Evolutionary conservation across 805 yeast species (phyloP).

Genomic region (Limtongozyma cylindracea): DNA sequence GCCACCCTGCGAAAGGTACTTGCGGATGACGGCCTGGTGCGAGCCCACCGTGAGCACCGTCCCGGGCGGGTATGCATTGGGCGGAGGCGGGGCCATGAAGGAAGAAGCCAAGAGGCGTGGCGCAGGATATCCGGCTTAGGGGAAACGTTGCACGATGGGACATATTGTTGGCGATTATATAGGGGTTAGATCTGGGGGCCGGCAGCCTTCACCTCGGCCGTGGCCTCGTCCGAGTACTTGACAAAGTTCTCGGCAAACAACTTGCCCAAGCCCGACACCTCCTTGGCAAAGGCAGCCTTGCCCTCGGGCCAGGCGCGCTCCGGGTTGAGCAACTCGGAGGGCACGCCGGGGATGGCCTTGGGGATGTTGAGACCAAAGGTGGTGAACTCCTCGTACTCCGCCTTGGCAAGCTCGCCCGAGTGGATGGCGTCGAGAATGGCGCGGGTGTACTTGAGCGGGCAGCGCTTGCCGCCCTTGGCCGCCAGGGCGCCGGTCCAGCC

Average conservation of each 20-base stretch:
- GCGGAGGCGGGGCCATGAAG: too few relatives aligned
- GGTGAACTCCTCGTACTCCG: conserved; percentile 64
- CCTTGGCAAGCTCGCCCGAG: conserved; percentile 64
- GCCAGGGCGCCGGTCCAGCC: conserved; percentile 97
- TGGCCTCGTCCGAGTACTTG: conserved; percentile 63
- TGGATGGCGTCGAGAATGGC: conserved; percentile 89
- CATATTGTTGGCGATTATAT: neutral
- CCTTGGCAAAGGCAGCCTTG: conserved; percentile 11
- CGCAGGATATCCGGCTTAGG: neutral
- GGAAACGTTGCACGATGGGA: too few relatives aligned
- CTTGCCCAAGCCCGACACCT: conserved; percentile 34
- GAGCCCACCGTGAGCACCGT: conserved; percentile 65
- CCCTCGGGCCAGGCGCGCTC: conserved; percentile 46
- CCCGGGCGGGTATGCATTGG: conserved; percentile 25
- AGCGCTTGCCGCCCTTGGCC: conserved; percentile 84
- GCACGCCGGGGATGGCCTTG: conserved; percentile 59
- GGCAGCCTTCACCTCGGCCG: conserved; percentile 73
- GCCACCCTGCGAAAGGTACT: conserved; percentile 75
- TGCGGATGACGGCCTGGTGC: conserved; percentile 40
- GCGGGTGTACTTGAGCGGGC: conserved; percentile 93
- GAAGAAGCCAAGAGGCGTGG: too few relatives aligned
- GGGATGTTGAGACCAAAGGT: conserved; percentile 78
- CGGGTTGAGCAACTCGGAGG: conserved; percentile 69
- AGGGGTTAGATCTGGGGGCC: conserved; percentile 34
- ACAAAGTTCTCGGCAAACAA: conserved; percentile 72